Evolutionary conservation across 1,284 basidiomycete species (phyloP), one percentile per base, ranked within the genome.

Genomic region (Fomitopsis betulina): DNA sequence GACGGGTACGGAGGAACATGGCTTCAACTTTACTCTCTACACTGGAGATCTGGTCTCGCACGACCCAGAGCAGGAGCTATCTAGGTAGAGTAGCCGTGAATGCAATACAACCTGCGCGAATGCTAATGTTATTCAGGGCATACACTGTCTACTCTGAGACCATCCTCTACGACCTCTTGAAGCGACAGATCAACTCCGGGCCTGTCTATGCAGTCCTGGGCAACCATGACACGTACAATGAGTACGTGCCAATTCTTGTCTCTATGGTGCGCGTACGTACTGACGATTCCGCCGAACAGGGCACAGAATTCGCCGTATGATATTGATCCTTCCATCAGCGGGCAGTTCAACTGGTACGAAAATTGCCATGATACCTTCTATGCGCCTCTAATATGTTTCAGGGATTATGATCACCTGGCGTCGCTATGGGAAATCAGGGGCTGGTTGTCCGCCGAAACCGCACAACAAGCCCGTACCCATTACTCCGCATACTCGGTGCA

Each of bases 1-100:
- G 17, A 80, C 89, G 23, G 85, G 81, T 5, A 88, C 89, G 1
- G 66, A 81, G 63, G 70, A 78, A 9, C 76, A 72, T 35, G 82
- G 85, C 2, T 89, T 93, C 63, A 80, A 81, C 50, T 88, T 84
- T 66, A 82, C 82, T 0, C 58, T 93, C 23, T 91, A 83, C 65
- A 93, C 91, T 0, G 91, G 91, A 25, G 91, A 93, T 68, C 72
- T 93, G 56, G 81, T 91, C 37, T 83, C 87, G 10, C 89, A 91
- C 67, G 89, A 91, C 68, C 71, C 79, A 7, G 80, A 83, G 53
- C 83, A 83, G 58, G 81, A 91, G 65, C 69, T 85, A 27, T 87
- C 85, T 7, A 79, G 83, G 82, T 82, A 61, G 55, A 70, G 58
- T 45, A 51, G 9, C n/a, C 39, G 21, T 42, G 10, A 15, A 32